Evolutionary conservation across 2,329 filamentous ascomycete genomes (phyloP), one percentile per base, ranked within the genome.

Genomic region (Penicillium sp.): DNA sequence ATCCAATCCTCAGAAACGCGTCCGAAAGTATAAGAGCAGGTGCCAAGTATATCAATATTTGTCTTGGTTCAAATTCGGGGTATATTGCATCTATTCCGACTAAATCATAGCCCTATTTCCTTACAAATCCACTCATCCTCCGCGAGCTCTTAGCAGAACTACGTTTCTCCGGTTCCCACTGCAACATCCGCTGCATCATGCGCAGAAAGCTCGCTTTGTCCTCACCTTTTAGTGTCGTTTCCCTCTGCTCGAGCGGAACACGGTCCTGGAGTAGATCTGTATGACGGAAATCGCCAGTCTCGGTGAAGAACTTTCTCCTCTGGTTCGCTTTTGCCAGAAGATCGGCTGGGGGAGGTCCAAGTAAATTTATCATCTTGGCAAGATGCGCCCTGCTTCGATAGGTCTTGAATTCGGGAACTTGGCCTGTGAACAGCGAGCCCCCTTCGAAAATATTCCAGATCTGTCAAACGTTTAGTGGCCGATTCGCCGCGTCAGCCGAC

Each of bases 361-460:
- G 77, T 3, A 85, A 67, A 5, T 65, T 72, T 15, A 82, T 77
- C 2, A 85, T 83, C 61, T 85, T 80, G 1, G 82, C 81, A 21
- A 85, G 78, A 67, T 83, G 82, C 0, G 80, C 80, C 56, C 79
- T 74, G 57, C 78, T 81, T 9, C 77, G 69, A 51, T 84, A 84
- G 0, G 35, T 71, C 13, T 78, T 52, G 46, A 68, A 61, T 64
- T 80, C 75, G 0, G 76, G 73, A 54, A 82, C 80, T 0, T 75
- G 46, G 47, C 79, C 74, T 3, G 73, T 73, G 62, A 84, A 85
- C 29, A 85, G 69, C 26, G 75, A 77, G 0, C 65, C 71, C 3
- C 81, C 79, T 72, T 85, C 78, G 58, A 79, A 84, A 1, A 85
- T 48, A 54, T 84, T 73, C 83, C 82, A 85, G 30, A 82, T 78